Conservation (phyloP, 1,284 basidiomycete genomes). For the Rhodotorula sp. region DNA sequence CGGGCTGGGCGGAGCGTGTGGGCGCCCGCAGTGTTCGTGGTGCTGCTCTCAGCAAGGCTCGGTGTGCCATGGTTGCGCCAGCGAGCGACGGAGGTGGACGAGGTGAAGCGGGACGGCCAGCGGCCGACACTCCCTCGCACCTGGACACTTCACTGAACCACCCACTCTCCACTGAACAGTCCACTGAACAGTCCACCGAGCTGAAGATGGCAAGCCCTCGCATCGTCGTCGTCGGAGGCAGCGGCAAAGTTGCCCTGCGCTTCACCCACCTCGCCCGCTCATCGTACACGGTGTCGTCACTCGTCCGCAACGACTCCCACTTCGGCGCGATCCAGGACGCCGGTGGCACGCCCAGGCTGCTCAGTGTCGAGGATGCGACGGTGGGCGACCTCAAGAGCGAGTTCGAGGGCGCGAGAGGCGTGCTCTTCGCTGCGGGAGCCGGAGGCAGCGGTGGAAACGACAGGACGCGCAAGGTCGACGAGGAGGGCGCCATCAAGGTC, state of each 20-base stretch:
- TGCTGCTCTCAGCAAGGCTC: no score
- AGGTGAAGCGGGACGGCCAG: no score
- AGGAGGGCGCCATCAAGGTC: conserved; percentile 67
- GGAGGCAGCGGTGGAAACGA: conserved; percentile 65
- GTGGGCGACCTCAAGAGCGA: conserved; percentile 55
- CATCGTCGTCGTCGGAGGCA: conserved; percentile 56
- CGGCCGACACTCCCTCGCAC: background rate
- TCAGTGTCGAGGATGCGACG: conserved; percentile 62
- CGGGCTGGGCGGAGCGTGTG: no score
- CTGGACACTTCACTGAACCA: background rate
- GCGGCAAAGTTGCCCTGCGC: conserved; percentile 59
- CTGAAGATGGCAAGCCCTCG: conserved; percentile 3
- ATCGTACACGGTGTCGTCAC: conserved; percentile 56
- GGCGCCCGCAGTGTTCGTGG: no score
- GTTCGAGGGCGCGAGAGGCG: conserved; percentile 56
- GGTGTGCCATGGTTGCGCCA: no score
- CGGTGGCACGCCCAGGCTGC: conserved; percentile 57
- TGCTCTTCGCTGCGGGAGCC: conserved; percentile 67
- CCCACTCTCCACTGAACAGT: no score
- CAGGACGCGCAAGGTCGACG: conserved; percentile 66
- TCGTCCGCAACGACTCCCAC: conserved; percentile 59
- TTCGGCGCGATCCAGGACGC: conserved; percentile 55
- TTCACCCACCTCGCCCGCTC: conserved; percentile 56
- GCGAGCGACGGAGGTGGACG: no score
- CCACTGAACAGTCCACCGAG: background rate